These are phyloP conservation scores for Chlamydomonas sp. DNA, from an alignment of 139 green algal genomes.

Conservation along the genomic window DNA sequence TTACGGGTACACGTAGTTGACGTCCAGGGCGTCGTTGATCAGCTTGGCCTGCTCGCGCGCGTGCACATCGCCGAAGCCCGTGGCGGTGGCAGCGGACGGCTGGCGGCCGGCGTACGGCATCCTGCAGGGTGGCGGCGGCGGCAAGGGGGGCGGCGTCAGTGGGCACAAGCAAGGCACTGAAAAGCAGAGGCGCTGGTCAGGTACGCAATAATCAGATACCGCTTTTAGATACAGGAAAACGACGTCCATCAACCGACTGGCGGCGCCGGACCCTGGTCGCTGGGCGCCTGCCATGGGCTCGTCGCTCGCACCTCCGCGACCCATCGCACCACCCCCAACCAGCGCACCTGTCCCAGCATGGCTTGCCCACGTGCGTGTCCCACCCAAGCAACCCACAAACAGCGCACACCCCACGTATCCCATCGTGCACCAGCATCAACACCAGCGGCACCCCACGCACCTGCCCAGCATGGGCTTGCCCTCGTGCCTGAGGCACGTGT, in stretches of 20 bases:
- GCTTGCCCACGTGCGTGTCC: too few relatives aligned
- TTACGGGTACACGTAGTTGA: slow-evolving; percentile 32
- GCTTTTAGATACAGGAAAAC: too few relatives aligned
- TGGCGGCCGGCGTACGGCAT: slow-evolving; percentile 81
- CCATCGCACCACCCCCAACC: too few relatives aligned
- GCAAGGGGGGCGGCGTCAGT: background rate
- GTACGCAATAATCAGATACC: background rate
- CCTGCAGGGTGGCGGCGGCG: slow-evolving; percentile 8
- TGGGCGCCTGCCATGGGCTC: too few relatives aligned
- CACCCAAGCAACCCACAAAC: background rate
- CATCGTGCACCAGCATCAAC: background rate
- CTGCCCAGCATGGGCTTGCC: slow-evolving; percentile 27
- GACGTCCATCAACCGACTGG: too few relatives aligned
- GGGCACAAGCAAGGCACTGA: background rate
- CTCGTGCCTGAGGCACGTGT: slow-evolving; percentile 74
- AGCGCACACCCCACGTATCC: background rate
- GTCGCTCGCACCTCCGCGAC: too few relatives aligned
- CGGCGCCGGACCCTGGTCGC: too few relatives aligned
- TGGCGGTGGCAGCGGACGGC: slow-evolving; percentile 82
- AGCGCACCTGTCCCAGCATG: too few relatives aligned
- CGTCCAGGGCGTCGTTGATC: slow-evolving; percentile 66
- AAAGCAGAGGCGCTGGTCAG: background rate
- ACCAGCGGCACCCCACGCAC: background rate
- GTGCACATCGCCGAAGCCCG: slow-evolving; percentile 89
- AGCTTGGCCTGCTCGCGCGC: slow-evolving; percentile 80